These are phyloP conservation scores for Ganoderma meredithae DNA, from an alignment of 1,284 basidiomycete species.

Conservation along the genomic window DNA sequence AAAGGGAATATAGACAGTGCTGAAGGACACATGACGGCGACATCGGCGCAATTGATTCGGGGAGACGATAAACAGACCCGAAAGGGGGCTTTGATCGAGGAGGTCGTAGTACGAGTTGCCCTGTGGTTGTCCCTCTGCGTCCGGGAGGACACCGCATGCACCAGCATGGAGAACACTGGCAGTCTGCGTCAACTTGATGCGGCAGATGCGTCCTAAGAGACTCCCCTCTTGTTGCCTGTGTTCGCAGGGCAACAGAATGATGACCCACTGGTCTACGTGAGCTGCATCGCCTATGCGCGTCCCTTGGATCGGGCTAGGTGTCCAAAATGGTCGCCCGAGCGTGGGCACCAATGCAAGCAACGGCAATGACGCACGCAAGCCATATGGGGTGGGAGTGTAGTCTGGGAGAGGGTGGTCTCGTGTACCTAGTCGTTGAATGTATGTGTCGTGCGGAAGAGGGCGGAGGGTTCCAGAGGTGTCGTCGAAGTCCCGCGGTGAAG, in stretches of 20 bases:
- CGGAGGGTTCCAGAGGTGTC: not conserved
- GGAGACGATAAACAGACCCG: not conserved
- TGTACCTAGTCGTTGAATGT: not conserved
- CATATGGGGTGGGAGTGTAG: not conserved
- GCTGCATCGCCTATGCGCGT: not conserved
- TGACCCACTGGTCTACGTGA: not conserved
- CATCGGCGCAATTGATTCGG: not conserved
- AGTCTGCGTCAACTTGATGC: not conserved
- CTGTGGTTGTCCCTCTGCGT: not conserved
- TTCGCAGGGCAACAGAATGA: not conserved
- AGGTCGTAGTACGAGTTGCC: not conserved
- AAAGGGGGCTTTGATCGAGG: not conserved
- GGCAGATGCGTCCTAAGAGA: not conserved
- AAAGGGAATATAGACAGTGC: not conserved
- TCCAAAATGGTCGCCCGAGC: not conserved
- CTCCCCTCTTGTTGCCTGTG: not conserved
- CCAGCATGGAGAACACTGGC: not conserved
- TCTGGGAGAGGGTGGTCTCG: not conserved
- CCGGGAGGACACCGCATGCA: not conserved
- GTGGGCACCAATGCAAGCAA: constrained; percentile 2
- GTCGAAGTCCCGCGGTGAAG: not conserved
- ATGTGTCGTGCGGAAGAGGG: not conserved
- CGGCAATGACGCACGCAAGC: not conserved
- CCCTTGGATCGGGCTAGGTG: not conserved
- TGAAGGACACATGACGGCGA: not conserved